Base-by-base conservation (phyloP, 2,329 filamentous ascomycete species). In the Teratosphaeriaceae sp. region DNA sequence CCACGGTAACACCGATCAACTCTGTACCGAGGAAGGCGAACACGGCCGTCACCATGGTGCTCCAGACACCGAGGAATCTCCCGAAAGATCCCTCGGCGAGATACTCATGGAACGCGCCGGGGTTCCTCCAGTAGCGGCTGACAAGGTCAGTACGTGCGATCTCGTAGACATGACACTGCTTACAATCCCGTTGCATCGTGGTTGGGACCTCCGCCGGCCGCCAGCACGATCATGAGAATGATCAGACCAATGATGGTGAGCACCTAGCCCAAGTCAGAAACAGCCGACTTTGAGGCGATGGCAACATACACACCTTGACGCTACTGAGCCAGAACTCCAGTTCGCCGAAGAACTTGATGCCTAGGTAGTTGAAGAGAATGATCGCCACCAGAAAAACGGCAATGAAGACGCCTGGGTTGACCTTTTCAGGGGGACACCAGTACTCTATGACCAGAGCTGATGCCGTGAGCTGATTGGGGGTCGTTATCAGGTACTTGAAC, bases 391-490 rank as follows among this genome's bases (percentile, higher is more conserved):
- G 52, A 55, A 71, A 71, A 19, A 72, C 72, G 31, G 85, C 74
- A 43, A 92, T 88, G 66, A 80, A 90, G 13, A 89, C 84, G 2
- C 72, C 34, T 2, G 54, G 53, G 43, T 57, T 57, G n/a, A 57
- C 49, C 24, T 66, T 69, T 1, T 53, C 51, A 12, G 53, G 46
- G 1, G 71, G 62, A 9, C 86, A 67, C 87, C 88, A 94, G 56
- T 80, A 88, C 53, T 84, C 79, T 45, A 94, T 84, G 44, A 90
- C 84, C 27, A 94, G 66, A 4, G 85, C 78, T n/a, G 76, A 79
- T 21, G 87, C 87, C 1, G 86, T 92, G 29, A 94, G 70, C 61
- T 94, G 86, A 58, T 92, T 92, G 1, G 88, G 86, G 1, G 85
- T 88, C 38, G 85, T 76, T 56, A 94, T 89, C 61, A 92, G 85